A percentile compares a stretch with the other conserved stretches of the same genome.
Conservation (phyloP, 2,329 filamentous ascomycete species). For the Gliomastix tumulicola region DNA sequence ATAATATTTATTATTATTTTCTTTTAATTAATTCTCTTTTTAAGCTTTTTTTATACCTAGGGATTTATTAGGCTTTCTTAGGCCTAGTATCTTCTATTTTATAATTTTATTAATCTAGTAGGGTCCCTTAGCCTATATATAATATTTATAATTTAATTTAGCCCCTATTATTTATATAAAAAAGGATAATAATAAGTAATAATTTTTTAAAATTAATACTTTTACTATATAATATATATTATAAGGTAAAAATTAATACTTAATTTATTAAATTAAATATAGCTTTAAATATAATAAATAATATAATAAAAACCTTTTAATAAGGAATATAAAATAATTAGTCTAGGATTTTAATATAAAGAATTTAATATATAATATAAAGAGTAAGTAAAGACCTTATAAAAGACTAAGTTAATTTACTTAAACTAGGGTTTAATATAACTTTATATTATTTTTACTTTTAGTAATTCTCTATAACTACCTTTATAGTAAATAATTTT, state of each 20-base stretch:
- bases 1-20: background rate
- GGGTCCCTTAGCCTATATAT: slow-evolving; percentile 1
- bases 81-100: slow-evolving; percentile 1
- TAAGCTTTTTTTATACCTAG: slow-evolving; percentile 1
- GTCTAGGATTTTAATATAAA: background rate
- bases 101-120: slow-evolving; percentile 3
- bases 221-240: too few species aligned
- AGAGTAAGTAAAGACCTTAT: background rate
- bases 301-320: background rate
- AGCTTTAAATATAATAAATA: background rate
- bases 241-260: background rate
- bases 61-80: slow-evolving; percentile 1
- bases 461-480: too few species aligned
- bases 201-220: slow-evolving; percentile 1
- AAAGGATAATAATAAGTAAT: background rate
- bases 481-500: too few species aligned
- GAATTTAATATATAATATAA: background rate
- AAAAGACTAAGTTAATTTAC: too few species aligned
- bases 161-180: slow-evolving; percentile 3
- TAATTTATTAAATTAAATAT: background rate
- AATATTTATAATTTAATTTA: background rate
- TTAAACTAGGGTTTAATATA: too few species aligned
- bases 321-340: background rate
- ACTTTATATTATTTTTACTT: too few species aligned
- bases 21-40: background rate